phyloP scores from a whole-genome alignment of 331 rosid species.

The Acacia pycnantha region DNA sequence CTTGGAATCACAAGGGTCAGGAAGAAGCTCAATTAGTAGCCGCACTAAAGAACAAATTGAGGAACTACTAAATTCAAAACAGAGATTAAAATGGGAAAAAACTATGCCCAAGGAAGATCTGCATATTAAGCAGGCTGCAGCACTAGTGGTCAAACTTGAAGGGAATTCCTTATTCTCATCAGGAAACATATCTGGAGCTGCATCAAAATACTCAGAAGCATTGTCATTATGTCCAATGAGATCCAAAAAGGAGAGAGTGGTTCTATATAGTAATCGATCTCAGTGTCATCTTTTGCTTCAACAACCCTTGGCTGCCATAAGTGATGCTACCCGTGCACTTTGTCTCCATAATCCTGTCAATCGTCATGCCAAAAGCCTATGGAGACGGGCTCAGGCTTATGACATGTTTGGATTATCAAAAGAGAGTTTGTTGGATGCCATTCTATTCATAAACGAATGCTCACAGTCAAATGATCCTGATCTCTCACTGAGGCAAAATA shows the following conservation, averaged over 20 bases:
- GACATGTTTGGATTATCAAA: conserved; percentile 97
- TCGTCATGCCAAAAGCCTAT: conserved; percentile 97
- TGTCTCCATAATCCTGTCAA: conserved; percentile 94
- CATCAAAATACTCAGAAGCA: conserved; percentile 92
- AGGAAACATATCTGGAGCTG: conserved; percentile 94
- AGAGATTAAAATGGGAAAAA: conserved; percentile 93
- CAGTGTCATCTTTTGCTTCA: conserved; percentile 93
- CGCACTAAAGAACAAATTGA: conserved; percentile 82
- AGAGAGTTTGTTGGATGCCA: conserved; percentile 95
- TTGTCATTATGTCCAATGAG: conserved; percentile 93
- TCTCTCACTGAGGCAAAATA: conserved; percentile 81
- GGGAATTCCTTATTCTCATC: conserved; percentile 97
- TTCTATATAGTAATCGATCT: conserved; percentile 94
- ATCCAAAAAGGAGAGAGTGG: conserved; percentile 95
- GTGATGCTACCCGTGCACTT: conserved; percentile 95
- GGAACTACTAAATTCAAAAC: conserved; percentile 73
- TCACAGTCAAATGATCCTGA: conserved; percentile 97
- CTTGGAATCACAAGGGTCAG: conserved; percentile 75
- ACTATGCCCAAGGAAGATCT: conserved; percentile 96
- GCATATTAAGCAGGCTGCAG: conserved; percentile 98
- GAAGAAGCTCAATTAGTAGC: conserved; percentile 57
- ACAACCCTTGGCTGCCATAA: conserved; percentile 91
- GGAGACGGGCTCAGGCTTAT: conserved; percentile 99
- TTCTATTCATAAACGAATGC: conserved; percentile 93
- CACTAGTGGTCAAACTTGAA: conserved; percentile 95